Percentiles rank a stretch among this genome's conserved stretches.
phyloP scores from a whole-genome alignment of 192 early-diverging fungal genomes.

The Coemansia sp. region DNA sequence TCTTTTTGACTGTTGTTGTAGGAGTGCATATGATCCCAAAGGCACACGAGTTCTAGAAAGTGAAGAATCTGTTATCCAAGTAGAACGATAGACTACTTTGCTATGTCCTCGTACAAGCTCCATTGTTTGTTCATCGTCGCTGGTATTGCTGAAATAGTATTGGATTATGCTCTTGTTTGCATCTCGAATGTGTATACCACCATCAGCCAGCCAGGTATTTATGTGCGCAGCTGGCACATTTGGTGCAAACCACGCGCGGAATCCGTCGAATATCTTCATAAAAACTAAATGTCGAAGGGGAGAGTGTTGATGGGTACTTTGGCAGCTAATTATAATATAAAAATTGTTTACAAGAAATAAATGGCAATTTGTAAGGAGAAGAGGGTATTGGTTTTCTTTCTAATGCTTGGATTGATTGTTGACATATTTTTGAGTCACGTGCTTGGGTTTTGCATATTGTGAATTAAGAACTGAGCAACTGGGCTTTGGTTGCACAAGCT shows the following conservation, averaged over 20 bases:
- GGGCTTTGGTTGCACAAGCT: not conserved
- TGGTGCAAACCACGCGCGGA: slow-evolving; percentile 46
- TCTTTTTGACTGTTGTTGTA: not conserved
- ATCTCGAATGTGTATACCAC: slow-evolving; percentile 46
- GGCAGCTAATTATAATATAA: not conserved
- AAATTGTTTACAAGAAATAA: slow-evolving; percentile 2
- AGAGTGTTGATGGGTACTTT: not conserved
- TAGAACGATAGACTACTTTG: slow-evolving; percentile 44
- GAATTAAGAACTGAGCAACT: not conserved
- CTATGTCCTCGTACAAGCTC: slow-evolving; percentile 23
- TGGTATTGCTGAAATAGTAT: slow-evolving; percentile 46
- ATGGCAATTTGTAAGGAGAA: slow-evolving; percentile 3
- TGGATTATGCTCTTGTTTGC: slow-evolving; percentile 17
- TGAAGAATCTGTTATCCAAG: slow-evolving; percentile 48
- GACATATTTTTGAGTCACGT: not conserved
- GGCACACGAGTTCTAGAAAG: slow-evolving; percentile 38
- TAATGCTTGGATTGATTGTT: not conserved
- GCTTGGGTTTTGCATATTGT: not conserved
- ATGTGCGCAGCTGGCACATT: slow-evolving; percentile 43
- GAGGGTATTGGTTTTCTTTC: not conserved
- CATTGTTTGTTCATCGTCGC: slow-evolving; percentile 22
- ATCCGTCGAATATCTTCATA: slow-evolving; percentile 53
- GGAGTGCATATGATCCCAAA: slow-evolving; percentile 33
- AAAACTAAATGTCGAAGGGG: not conserved
- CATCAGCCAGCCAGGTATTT: slow-evolving; percentile 40